Conservation (phyloP, 257 asterid genomes). For the Lycium ferocissimum region DNA sequence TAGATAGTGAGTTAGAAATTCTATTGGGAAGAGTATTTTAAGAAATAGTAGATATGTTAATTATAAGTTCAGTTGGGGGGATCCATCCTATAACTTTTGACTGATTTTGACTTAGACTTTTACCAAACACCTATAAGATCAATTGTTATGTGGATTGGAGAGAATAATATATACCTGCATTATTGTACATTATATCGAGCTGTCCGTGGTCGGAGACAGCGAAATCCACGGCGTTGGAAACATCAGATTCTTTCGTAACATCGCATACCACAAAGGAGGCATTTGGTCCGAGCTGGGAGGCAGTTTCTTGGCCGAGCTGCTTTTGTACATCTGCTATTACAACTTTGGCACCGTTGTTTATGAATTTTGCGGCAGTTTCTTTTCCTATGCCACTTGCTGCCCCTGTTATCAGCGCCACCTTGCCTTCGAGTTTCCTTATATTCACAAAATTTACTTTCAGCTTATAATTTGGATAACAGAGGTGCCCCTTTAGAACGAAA, state of each 20-base stretch:
- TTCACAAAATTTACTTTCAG: background rate
- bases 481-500: background rate
- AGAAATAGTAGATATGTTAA: too few relatives aligned
- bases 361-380: conserved; percentile 76
- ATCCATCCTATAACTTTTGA: too few relatives aligned
- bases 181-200: conserved; percentile 87
- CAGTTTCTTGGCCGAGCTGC: conserved; percentile 53
- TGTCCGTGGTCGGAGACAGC: conserved; percentile 60
- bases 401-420: conserved; percentile 83
- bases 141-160: too few relatives aligned
- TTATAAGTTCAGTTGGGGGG: too few relatives aligned
- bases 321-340: conserved; percentile 66
- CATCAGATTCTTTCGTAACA: conserved; percentile 63
- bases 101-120: too few relatives aligned
- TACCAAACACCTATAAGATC: too few relatives aligned
- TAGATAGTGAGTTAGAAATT: too few relatives aligned
- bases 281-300: conserved; percentile 60
- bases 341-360: conserved; percentile 73
- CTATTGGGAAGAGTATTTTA: too few relatives aligned
- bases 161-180: conserved; percentile 55
- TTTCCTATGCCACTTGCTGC: conserved; percentile 85
- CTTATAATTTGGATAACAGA: background rate
- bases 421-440: conserved; percentile 71
- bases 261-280: conserved; percentile 72
- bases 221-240: conserved; percentile 70